Base-by-base conservation (phyloP, 2,329 filamentous ascomycete species). In the Pseudogymnoascus sp. region DNA sequence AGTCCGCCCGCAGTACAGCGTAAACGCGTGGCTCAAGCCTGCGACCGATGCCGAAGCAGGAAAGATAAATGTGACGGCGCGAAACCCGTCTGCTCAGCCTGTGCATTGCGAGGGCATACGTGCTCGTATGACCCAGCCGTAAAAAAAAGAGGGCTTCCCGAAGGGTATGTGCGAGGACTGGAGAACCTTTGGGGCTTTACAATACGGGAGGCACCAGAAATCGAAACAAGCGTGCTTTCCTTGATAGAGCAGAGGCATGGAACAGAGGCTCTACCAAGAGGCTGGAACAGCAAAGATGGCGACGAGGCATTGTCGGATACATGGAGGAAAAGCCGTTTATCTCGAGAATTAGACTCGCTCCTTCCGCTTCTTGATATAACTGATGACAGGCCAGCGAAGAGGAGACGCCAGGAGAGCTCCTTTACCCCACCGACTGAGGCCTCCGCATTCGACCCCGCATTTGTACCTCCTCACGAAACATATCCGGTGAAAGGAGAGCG, bases 121-220 rank as follows among this genome's bases (percentile, higher is more conserved):
- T 91, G 89, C 72, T 85, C 86, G 10, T 91, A 91, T 72, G 84
- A 86, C 64, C 81, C 86, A 62, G 84, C 84, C 53, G 84, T 86
- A 5, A 90, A 89, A 74, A 90, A 90, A 73, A 81, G 89, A 66
- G 89, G 89, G 11, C 85, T 91, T 11, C 88, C 88, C 70, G 89
- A 88, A 4, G 89, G 89, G 12, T 90, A 91, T 69, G 86, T 91
- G 62, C 82, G 88, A 35, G 87, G 87, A 0, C 78, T 91, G 16
- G 89, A 91, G 73, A 74, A 56, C 22, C 46, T 64, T 22, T 61
- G 61, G 35, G 63, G 63, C 11, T 59, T 64, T 46, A 53, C 63
- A 12, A 46, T 64, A 38, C 59, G 41, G 43, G 50, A 61, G 31
- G 61, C 53, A 16, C 37, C 46, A 26, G 59, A 53, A 37, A 33